Evolutionary conservation across 805 yeast species (phyloP), one percentile per base, ranked within the genome.

Genomic region (Pichia insulana): DNA sequence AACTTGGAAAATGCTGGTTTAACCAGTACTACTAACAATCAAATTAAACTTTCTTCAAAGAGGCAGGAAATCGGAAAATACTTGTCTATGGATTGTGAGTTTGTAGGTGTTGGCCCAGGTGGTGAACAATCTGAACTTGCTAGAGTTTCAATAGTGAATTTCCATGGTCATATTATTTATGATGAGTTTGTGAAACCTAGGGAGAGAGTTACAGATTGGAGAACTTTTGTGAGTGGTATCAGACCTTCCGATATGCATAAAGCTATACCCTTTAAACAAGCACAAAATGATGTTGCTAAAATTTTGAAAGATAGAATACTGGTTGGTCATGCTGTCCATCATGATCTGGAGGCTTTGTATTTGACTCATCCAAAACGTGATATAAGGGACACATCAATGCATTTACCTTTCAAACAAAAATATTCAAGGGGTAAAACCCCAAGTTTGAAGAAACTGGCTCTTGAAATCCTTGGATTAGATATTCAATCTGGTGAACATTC

Each of bases 161-260:
- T 70, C 57, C 80, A 75, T 54, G 96, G 97, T 0, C 74, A 75
- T 49, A 69, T 76, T 0, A 56, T 89, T 0, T 67, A 80, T 47
- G 97, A 89, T 59, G 65, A 71, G 31, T 89, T 70, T 63, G 96
- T 89, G 4, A 69, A 68, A 49, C 96, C 96, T 2, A 62, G 67
- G 27, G 88, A 81, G 52, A 67, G 64, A 42, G 95, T 89, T 2
- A 80, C 89, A 0, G 94, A 89, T 54, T 89, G 92, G 89, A 71
- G 97, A 59, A 89, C 97, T 0, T 79, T 88, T 83, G 94, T 87
- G 17, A 80, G 90, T 60, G 97, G 97, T 20, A 74, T 89, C 3
- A 68, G 79, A 2, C 86, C 95, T 0, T 59, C 63, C 2, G 75
- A 81, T 55, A 78, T 89, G 83, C 64, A 65, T 25, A 59, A 68